These are phyloP conservation scores for Tolypocladium tropicale DNA, from an alignment of 2,329 filamentous ascomycete species.

Conservation along the genomic window DNA sequence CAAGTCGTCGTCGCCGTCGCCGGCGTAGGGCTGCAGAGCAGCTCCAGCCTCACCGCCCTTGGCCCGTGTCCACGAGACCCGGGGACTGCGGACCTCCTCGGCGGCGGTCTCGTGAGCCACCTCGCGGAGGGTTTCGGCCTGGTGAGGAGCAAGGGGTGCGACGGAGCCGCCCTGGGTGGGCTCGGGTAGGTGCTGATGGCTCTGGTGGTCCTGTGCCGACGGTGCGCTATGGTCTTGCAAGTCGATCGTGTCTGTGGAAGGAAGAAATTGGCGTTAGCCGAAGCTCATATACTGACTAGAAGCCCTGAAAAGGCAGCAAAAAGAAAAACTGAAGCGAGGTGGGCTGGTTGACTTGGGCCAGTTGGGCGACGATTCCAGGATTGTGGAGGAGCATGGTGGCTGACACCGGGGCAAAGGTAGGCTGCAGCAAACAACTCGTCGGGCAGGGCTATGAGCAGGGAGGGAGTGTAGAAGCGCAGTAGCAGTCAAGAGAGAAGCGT, in stretches of 20 bases:
- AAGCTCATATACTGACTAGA: conserved; percentile 3
- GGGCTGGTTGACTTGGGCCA: not conserved
- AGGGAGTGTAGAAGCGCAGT: not conserved
- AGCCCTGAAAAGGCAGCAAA: not conserved
- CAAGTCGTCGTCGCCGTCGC: conserved; percentile 27
- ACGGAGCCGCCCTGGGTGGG: conserved; percentile 32
- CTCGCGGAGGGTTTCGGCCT: conserved; percentile 74
- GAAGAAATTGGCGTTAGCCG: conserved; percentile 2
- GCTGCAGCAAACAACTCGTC: not conserved
- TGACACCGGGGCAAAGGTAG: not conserved
- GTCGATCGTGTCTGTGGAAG: conserved; percentile 72
- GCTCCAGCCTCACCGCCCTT: conserved; percentile 29
- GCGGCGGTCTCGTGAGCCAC: conserved; percentile 67
- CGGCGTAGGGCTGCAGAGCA: conserved; percentile 30
- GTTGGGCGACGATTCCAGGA: not conserved
- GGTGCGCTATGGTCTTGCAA: conserved; percentile 76
- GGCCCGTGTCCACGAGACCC: conserved; percentile 41
- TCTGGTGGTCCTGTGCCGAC: conserved; percentile 62
- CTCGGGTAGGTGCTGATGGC: conserved; percentile 29
- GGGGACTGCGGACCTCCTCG: conserved; percentile 56
- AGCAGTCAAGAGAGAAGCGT: conserved; percentile 9
- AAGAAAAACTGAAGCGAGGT: not conserved
- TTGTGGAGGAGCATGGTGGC: not conserved
- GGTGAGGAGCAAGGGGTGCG: conserved; percentile 61
- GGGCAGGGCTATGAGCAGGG: not conserved